Conservation (phyloP, 176 grass and related monocot genomes). For the sorghum (Sorghum bicolor) region DNA sequence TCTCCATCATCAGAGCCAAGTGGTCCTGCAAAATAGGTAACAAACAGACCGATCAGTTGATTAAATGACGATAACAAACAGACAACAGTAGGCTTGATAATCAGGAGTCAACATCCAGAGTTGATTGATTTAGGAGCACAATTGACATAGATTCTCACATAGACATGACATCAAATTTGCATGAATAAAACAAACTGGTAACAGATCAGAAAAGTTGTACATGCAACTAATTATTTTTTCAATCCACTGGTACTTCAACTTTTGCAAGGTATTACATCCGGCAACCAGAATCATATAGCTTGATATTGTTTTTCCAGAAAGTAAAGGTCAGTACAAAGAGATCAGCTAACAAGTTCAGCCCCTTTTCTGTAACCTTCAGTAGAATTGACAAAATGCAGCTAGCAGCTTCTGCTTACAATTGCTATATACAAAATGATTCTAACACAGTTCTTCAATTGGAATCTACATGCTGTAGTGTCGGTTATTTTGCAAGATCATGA, state of each 20-base stretch:
- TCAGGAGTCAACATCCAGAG: constrained; percentile 1
- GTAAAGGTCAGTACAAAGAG: not conserved
- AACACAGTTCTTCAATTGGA: not conserved
- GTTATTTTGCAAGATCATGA: not conserved
- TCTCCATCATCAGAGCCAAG: constrained; percentile 91
- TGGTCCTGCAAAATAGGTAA: constrained; percentile 63
- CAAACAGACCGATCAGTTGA: not conserved
- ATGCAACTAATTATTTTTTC: not conserved
- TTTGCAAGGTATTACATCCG: constrained; percentile 5
- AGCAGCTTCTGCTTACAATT: not conserved
- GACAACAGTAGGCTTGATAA: not conserved
- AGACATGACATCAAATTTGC: not conserved
- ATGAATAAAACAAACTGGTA: constrained; percentile 2
- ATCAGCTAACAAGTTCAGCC: not conserved
- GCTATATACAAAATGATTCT: not conserved
- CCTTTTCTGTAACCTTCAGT: not conserved
- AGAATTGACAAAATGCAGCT: not conserved
- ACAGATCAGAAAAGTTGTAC: constrained; percentile 3
- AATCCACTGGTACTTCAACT: not conserved
- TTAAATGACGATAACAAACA: constrained; percentile 6
- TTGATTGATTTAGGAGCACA: constrained; percentile 4
- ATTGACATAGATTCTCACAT: constrained; percentile 12
- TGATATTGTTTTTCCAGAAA: not conserved
- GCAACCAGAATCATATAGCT: not conserved
- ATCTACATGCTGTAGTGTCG: not conserved